Evolutionary conservation across 2,329 filamentous ascomycete species (phyloP).

Genomic region (Fusarium proliferatum): DNA sequence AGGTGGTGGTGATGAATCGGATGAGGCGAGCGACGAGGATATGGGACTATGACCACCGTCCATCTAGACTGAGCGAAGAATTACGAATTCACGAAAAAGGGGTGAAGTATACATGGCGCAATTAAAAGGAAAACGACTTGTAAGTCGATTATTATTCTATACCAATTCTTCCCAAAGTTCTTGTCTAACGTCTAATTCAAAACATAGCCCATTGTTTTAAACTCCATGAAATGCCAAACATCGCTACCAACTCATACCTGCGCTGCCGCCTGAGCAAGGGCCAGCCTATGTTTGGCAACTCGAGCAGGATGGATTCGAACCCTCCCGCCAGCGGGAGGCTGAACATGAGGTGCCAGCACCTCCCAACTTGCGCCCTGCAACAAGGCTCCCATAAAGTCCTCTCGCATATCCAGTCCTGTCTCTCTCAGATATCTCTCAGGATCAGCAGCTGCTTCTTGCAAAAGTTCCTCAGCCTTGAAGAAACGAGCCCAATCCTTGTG

Average conservation of each 20-base stretch:
- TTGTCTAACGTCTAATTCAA: constrained; percentile 18
- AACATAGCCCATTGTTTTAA: constrained; percentile 1
- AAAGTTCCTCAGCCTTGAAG: constrained; percentile 26
- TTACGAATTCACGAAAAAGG: neutral
- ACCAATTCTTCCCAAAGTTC: neutral
- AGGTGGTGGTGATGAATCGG: constrained; percentile 68
- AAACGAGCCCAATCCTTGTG: constrained; percentile 29
- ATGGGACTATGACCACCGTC: constrained; percentile 57
- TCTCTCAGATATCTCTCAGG: constrained; percentile 1
- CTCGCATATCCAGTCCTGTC: constrained; percentile 6
- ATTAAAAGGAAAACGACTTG: constrained; percentile 3
- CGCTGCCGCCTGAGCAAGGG: neutral
- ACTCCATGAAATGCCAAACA: neutral
- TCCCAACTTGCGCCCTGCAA: constrained; percentile 6
- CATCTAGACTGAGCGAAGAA: neutral
- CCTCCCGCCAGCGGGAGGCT: constrained; percentile 25
- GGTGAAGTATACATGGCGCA: constrained; percentile 3
- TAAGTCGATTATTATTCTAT: constrained; percentile 27
- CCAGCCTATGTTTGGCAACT: constrained; percentile 23
- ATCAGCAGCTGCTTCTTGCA: constrained; percentile 9
- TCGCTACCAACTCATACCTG: neutral
- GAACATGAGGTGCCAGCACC: constrained; percentile 7
- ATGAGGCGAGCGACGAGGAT: constrained; percentile 67
- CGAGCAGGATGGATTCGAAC: constrained; percentile 35
- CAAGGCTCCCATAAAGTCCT: constrained; percentile 8